Percentiles rank a stretch among this genome's conserved stretches.
Conservation (phyloP, 2,329 filamentous ascomycete genomes). For the Ophiostoma sp. region DNA sequence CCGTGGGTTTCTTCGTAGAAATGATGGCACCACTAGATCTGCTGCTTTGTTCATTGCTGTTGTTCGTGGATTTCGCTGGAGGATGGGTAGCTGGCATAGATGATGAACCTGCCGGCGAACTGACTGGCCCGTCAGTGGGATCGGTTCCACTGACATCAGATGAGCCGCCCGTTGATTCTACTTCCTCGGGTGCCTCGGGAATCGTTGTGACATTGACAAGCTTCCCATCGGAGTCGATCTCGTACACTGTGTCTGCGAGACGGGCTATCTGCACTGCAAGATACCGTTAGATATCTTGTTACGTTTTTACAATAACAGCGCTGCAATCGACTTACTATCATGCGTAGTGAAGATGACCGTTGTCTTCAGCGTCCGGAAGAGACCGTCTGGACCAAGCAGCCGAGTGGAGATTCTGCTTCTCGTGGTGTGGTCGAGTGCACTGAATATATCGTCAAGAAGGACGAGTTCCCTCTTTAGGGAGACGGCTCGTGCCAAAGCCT, state of each 20-base stretch:
- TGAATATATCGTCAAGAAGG: conserved; percentile 26
- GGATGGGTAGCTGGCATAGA: too few relatives aligned
- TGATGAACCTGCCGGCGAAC: too few relatives aligned
- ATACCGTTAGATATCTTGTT: not conserved
- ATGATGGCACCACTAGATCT: too few relatives aligned
- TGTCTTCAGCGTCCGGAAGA: conserved; percentile 21
- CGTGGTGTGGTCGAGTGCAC: conserved; percentile 24
- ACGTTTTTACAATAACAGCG: not conserved
- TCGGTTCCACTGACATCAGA: too few relatives aligned
- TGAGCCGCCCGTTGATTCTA: too few relatives aligned
- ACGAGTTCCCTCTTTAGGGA: conserved; percentile 33
- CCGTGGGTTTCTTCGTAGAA: too few relatives aligned
- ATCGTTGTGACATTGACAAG: conserved; percentile 9
- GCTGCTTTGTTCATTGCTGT: too few relatives aligned
- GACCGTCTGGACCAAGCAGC: conserved; percentile 21
- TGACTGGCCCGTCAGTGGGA: too few relatives aligned
- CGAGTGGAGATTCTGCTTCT: conserved; percentile 21
- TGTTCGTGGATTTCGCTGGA: too few relatives aligned
- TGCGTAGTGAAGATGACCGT: conserved; percentile 24
- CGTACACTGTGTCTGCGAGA: conserved; percentile 9
- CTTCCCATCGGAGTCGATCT: conserved; percentile 8
- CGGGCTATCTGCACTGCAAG: conserved; percentile 11
- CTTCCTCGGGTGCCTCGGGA: not conserved
- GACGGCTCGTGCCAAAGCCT: conserved; percentile 42
- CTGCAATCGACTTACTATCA: conserved; percentile 18